Evolutionary conservation across 2,329 filamentous ascomycete genomes (phyloP).

Genomic region (Fusarium gaditjirri): DNA sequence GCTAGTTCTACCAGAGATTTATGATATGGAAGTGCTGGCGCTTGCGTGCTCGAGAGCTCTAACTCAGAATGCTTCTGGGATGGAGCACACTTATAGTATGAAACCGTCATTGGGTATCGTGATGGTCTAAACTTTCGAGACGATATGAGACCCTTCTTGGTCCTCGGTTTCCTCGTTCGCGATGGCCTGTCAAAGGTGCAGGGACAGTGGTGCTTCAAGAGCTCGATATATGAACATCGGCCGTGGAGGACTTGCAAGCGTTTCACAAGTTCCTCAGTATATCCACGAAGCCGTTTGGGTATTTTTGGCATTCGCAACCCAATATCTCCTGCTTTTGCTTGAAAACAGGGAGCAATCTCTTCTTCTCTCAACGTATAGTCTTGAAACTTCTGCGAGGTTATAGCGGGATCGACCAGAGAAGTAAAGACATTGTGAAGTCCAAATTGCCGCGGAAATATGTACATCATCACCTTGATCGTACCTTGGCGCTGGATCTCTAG

Average conservation of each 20-base stretch:
- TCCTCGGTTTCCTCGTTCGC: constrained; percentile 2
- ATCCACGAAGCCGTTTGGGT: constrained; percentile 77
- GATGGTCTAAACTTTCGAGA: constrained; percentile 4
- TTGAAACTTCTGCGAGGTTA: constrained; percentile 79
- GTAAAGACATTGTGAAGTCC: constrained; percentile 93
- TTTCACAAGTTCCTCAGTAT: constrained; percentile 66
- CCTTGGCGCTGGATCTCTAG: constrained; percentile 50
- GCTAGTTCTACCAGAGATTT: constrained; percentile 72
- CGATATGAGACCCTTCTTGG: constrained; percentile 3
- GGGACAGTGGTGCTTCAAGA: constrained; percentile 87
- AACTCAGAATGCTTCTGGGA: constrained; percentile 17
- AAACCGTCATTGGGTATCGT: not conserved
- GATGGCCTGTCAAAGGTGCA: constrained; percentile 42
- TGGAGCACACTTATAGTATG: constrained; percentile 22
- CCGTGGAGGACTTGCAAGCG: constrained; percentile 76
- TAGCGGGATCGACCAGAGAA: constrained; percentile 68
- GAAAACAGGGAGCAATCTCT: constrained; percentile 68
- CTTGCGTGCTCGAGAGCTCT: constrained; percentile 5
- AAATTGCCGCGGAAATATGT: constrained; percentile 94
- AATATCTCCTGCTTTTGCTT: constrained; percentile 19
- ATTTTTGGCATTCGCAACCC: constrained; percentile 49
- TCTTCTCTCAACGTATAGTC: constrained; percentile 89
- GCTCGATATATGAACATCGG: constrained; percentile 80
- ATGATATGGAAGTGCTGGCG: constrained; percentile 14
- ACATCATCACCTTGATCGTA: constrained; percentile 82